These are phyloP conservation scores for Striga asiatica DNA, from an alignment of 257 asterid genomes.

Conservation along the genomic window DNA sequence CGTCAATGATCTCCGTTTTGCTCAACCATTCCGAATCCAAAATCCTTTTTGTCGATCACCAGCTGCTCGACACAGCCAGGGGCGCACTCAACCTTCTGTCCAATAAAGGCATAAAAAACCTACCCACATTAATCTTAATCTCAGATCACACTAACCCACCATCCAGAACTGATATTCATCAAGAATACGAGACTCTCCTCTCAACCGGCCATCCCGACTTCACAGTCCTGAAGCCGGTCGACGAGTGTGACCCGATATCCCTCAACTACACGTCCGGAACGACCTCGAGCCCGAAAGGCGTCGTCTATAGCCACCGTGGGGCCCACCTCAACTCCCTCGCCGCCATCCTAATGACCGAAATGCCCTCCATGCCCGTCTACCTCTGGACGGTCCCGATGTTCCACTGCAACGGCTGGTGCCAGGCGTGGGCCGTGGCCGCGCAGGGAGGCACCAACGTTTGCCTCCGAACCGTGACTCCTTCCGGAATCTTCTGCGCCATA, in stretches of 20 bases:
- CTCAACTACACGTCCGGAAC: conserved; percentile 75
- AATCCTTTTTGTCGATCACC: conserved; percentile 41
- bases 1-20: conserved; percentile 29
- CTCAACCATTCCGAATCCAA: conserved; percentile 44
- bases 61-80: conserved; percentile 22
- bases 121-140: conserved; percentile 31
- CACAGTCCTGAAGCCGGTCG: conserved; percentile 33
- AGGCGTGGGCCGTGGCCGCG: conserved; percentile 73
- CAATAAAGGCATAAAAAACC: conserved; percentile 10
- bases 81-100: conserved; percentile 29
- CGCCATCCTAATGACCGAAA: conserved; percentile 26
- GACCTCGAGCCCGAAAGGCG: conserved; percentile 72
- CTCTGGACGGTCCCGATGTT: conserved; percentile 74
- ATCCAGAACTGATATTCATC: not conserved
- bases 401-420: conserved; percentile 76
- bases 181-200: conserved; percentile 35
- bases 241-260: conserved; percentile 58
- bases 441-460: conserved; percentile 66
- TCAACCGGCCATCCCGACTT: conserved; percentile 31
- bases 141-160: conserved; percentile 14
- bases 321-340: conserved; percentile 50
- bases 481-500: conserved; percentile 28
- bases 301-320: conserved; percentile 64
- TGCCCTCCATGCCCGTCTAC: conserved; percentile 35
- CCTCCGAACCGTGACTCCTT: conserved; percentile 27